These are phyloP conservation scores for Cordyceps pruinosa DNA, from an alignment of 2,329 filamentous ascomycete species.

Conservation along the genomic window DNA sequence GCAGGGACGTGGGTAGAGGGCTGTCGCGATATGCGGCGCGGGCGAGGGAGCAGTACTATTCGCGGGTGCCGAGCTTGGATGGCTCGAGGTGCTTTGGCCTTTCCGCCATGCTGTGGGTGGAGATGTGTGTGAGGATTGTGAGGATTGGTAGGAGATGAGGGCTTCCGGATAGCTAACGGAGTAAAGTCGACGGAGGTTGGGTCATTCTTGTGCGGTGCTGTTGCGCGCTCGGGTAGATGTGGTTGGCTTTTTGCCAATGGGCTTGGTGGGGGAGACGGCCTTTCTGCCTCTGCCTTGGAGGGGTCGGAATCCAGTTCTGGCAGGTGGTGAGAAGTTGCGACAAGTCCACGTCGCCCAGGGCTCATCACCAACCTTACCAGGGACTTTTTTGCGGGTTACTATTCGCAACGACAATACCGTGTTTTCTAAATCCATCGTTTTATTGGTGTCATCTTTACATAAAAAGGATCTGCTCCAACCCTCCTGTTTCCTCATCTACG, in stretches of 20 bases:
- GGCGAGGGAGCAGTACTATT: constrained; percentile 59
- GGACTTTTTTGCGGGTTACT: no score
- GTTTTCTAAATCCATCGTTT: neutral
- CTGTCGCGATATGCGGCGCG: constrained; percentile 9
- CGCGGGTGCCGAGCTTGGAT: constrained; percentile 76
- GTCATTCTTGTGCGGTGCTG: no score
- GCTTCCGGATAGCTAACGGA: neutral
- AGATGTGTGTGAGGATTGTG: neutral
- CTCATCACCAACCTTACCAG: no score
- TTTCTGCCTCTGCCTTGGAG: neutral
- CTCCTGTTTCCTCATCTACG: neutral
- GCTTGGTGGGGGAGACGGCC: neutral
- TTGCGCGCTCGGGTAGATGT: neutral
- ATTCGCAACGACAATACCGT: neutral
- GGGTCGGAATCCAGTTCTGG: neutral
- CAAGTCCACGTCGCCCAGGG: neutral
- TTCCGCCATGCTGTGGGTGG: neutral
- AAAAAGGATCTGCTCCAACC: no score
- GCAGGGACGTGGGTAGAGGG: neutral
- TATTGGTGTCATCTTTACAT: neutral
- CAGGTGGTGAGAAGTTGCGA: constrained; percentile 3
- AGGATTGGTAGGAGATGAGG: no score
- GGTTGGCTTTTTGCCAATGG: neutral
- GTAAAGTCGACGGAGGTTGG: no score
- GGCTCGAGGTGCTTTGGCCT: constrained; percentile 64